Base-by-base conservation (phyloP, 2,329 filamentous ascomycete genomes). In the Coniochaeta sp. region DNA sequence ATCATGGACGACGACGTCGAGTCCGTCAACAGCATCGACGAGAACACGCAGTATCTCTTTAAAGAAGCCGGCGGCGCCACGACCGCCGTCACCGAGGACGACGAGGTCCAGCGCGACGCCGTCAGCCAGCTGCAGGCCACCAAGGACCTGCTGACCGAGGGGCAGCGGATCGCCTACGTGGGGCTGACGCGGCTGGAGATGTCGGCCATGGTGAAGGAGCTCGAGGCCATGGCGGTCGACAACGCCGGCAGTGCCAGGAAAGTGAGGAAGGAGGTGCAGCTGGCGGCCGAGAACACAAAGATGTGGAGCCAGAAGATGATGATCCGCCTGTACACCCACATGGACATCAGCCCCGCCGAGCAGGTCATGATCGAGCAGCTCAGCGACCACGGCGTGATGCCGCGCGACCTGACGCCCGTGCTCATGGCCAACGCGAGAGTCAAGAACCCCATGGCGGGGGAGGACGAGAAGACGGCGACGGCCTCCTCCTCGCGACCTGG, bases 261-360 rank as follows among this genome's bases (percentile, higher is more conserved):
- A 47, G 82, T 85, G 1, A 95, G 89, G 74, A 97, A 93, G 72
- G 78, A 86, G 50, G 72, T 92, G 12, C 81, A 84, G 32, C 77
- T 88, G 62, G 85, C 89, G 0, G 77, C 86, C 12, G 95, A 97
- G 72, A 84, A 87, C 38, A 88, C 90, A 77, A 89, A 89, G 73
- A 97, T 97, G 89, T 99, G 93, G 93, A 87, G 90, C 60, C 95
- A 99, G 73, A 96, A 96, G 77, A 96, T 96, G 83, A 99, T 99
- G 93, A 86, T 97, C 62, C 86, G 93, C 26, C 73, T 99, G 14
- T 99, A 98, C 72, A 79, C 86, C 14, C 95, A 99, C 74, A 99
- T 99, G 95, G 95, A 99, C 62, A 96, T 99, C 68, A 92, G 88
- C 69, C 80, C 88, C 24, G 88, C 85, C 16, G 95, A 99, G 74